Evolutionary conservation across 2,329 filamentous ascomycete species (phyloP), one percentile per base, ranked within the genome.

Genomic region (Alternaria ventricosa): DNA sequence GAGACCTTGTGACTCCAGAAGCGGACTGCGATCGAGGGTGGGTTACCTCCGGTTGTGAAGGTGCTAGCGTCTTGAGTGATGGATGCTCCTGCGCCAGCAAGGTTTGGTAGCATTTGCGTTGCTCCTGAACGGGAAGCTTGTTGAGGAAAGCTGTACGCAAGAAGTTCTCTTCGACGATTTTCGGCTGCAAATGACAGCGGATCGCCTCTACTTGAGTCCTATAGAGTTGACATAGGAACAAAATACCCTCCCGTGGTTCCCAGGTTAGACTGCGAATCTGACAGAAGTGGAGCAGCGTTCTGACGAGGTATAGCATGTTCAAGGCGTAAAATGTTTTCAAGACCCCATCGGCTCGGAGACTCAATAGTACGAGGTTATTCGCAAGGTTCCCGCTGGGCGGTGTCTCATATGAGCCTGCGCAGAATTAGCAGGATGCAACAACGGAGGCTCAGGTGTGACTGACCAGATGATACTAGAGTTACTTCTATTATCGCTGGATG

Each of bases 381-480:
- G 56, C 55, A 11, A 79, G 59, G 13, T 61, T 54, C 45, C 75
- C 75, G 28, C 60, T 73, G 13, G 57, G 45, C n/a, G 76, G 77
- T 22, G 76, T 71, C n/a, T 71, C 73, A 46, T 67, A 64, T 3
- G 69, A 72, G 20, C 74, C 75, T 77, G 18, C 5, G n/a, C 10
- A 43, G 5, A 7, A 41, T 73, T 43, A 74, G 68, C 28, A 28
- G 20, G 13, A 15, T 8, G n/a, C 13, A 28, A 6, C 13, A 22
- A 23, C n/a, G 12, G n/a, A n/a, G 9, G 33, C 12, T 13, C 27
- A 8, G 2, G 41, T 20, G 25, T 6, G 11, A 59, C 67, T 60
- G 41, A 78, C 77, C 74, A 51, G 76, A 71, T 11, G 76, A 75
- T 22, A 78, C 55, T 25, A 79, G 51, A 51, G 74, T 59, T n/a